Percentiles rank a stretch among this genome's conserved stretches.
These are phyloP conservation scores for Ophiostoma angusticollis DNA, from an alignment of 2,329 filamentous ascomycete species.

Conservation along the genomic window DNA sequence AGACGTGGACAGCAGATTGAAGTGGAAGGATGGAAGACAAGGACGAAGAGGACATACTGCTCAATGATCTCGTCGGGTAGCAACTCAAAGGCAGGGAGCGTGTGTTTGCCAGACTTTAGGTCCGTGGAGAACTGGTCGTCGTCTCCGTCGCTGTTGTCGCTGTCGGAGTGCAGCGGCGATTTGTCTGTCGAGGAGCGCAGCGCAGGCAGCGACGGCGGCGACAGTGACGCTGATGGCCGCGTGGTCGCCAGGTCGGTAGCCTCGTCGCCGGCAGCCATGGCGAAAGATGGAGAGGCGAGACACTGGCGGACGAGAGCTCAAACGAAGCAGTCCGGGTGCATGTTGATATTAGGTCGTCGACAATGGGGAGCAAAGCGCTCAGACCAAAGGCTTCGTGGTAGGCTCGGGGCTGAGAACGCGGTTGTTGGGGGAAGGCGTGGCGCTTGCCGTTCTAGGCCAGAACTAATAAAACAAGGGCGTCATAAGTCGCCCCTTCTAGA, in stretches of 20 bases:
- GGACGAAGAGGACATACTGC: conserved; percentile 36
- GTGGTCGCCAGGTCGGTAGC: conserved; percentile 13
- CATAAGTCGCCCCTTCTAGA: too few relatives aligned
- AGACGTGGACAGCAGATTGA: neutral
- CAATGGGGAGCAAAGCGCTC: too few relatives aligned
- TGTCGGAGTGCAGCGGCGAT: conserved; percentile 18
- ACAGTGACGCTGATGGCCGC: too few relatives aligned
- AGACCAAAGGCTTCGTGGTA: too few relatives aligned
- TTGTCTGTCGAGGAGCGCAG: conserved; percentile 23
- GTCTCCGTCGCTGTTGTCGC: neutral
- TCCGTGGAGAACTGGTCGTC: neutral
- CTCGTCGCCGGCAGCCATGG: conserved; percentile 13
- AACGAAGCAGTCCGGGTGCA: too few relatives aligned
- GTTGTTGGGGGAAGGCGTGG: too few relatives aligned
- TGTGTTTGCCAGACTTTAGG: neutral
- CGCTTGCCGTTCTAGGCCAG: conserved; percentile 6
- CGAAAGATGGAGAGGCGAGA: neutral
- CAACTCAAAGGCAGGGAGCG: conserved; percentile 32
- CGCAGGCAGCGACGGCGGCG: conserved; percentile 6
- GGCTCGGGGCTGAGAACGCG: too few relatives aligned
- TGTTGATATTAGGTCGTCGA: too few relatives aligned
- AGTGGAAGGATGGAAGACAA: neutral
- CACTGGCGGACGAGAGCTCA: neutral
- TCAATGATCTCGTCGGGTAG: conserved; percentile 59
- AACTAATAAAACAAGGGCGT: too few relatives aligned